Evolutionary conservation across 345 rosid genomes (phyloP).

Genomic region (Cardamine chenopodiifolia): DNA sequence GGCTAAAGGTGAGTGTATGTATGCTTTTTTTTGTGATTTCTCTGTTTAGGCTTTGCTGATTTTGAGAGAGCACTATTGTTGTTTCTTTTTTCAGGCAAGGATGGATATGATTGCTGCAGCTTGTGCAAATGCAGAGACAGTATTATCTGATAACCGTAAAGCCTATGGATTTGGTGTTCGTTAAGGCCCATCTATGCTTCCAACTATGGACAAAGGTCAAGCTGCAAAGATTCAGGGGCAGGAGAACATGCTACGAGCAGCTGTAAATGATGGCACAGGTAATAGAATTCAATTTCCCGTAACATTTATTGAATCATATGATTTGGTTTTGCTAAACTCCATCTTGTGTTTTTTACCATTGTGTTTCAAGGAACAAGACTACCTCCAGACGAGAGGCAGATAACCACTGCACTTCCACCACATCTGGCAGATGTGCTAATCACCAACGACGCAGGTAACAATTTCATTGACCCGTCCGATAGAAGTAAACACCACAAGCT

Average conservation of each 20-base stretch:
- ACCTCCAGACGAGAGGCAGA: constrained; percentile 83
- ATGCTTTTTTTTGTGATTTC: neutral
- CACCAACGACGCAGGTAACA: constrained; percentile 59
- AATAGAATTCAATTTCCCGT: constrained; percentile 8
- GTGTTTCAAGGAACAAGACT: constrained; percentile 62
- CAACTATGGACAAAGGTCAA: constrained; percentile 81
- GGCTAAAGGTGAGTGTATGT: constrained; percentile 58
- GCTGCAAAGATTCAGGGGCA: constrained; percentile 90
- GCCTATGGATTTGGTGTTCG: constrained; percentile 80
- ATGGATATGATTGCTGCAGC: constrained; percentile 87
- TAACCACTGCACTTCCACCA: constrained; percentile 75
- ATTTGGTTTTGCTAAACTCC: neutral
- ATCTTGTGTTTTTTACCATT: constrained; percentile 2
- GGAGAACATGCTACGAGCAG: constrained; percentile 72
- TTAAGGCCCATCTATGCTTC: constrained; percentile 81
- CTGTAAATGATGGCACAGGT: constrained; percentile 86
- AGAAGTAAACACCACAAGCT: constrained; percentile 17
- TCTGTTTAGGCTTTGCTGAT: neutral
- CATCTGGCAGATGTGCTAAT: constrained; percentile 78
- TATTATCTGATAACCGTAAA: constrained; percentile 81
- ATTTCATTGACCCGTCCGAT: constrained; percentile 65
- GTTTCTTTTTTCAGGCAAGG: constrained; percentile 53
- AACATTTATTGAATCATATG: neutral
- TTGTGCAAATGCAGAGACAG: constrained; percentile 92
- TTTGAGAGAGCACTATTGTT: constrained; percentile 14